Conservation (phyloP, 2,329 filamentous ascomycete genomes). For the Leptographium galeiforme region DNA sequence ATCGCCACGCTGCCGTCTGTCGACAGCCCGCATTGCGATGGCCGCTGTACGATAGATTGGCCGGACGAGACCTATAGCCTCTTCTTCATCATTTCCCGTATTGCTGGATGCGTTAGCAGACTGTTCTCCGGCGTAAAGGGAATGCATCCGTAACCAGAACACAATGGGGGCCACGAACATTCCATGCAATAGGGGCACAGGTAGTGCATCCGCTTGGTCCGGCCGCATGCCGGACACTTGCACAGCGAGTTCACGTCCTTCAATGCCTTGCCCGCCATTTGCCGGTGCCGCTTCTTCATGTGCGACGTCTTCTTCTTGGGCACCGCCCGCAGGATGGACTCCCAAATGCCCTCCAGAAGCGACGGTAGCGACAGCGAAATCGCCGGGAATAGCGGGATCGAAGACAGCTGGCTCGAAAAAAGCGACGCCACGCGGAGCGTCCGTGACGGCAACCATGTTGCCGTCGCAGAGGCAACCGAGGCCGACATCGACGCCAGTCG, state of each 20-base stretch:
- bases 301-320: constrained; percentile 99
- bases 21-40: no score
- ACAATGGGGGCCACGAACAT: neutral
- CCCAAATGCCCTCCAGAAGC: constrained; percentile 68
- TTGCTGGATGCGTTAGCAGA: constrained; percentile 22
- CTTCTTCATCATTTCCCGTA: constrained; percentile 25
- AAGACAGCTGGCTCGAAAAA: constrained; percentile 29
- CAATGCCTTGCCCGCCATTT: constrained; percentile 89
- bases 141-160: neutral
- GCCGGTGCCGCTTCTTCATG: constrained; percentile 83
- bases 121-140: neutral
- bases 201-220: constrained; percentile 75
- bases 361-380: constrained; percentile 47
- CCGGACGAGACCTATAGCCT: neutral
- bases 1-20: no score
- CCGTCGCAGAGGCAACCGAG: neutral
- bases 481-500: constrained; percentile 3
- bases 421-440: constrained; percentile 23
- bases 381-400: constrained; percentile 22
- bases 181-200: constrained; percentile 64
- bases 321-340: constrained; percentile 79
- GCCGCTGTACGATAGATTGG: neutral
- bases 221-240: constrained; percentile 79
- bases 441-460: constrained; percentile 1
- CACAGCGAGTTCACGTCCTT: constrained; percentile 82